Evolutionary conservation across 2,329 filamentous ascomycete genomes (phyloP).

Genomic region (Xylaria sp.): DNA sequence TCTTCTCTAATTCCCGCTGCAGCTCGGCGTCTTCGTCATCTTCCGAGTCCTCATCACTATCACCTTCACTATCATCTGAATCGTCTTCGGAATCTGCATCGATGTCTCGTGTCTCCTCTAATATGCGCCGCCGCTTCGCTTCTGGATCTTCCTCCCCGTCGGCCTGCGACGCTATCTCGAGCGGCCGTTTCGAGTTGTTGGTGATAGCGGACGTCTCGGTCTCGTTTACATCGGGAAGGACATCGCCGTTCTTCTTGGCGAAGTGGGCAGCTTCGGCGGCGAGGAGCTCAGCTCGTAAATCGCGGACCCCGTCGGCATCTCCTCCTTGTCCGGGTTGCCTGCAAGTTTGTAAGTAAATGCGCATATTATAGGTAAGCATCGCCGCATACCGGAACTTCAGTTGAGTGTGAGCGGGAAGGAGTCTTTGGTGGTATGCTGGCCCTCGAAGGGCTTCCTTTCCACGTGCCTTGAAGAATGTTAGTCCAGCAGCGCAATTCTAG

Average conservation of each 20-base stretch:
- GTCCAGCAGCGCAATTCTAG: conserved; percentile 1
- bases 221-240: conserved; percentile 56
- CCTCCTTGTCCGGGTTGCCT: conserved; percentile 91
- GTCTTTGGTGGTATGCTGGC: conserved; percentile 93
- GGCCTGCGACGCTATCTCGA: conserved; percentile 62
- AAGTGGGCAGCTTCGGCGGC: conserved; percentile 89
- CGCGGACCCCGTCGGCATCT: conserved; percentile 77
- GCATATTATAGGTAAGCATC: not conserved
- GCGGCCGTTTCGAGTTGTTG: conserved; percentile 70
- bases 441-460: conserved; percentile 96
- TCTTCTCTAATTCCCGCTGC: conserved; percentile 92
- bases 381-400: conserved; percentile 80
- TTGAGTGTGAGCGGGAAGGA: conserved; percentile 91
- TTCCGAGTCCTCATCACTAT: conserved; percentile 66
- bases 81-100: conserved; percentile 80
- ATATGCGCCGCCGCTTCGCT: conserved; percentile 83
- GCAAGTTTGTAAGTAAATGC: conserved; percentile 19
- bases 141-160: conserved; percentile 74
- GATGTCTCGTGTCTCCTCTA: conserved; percentile 88
- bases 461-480: conserved; percentile 68
- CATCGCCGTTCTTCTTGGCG: conserved; percentile 80
- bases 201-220: conserved; percentile 52
- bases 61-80: conserved; percentile 52
- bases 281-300: conserved; percentile 89
- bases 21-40: conserved; percentile 86